phyloP scores from a whole-genome alignment of 441 rosid genomes.

The Gossypium davidsonii region DNA sequence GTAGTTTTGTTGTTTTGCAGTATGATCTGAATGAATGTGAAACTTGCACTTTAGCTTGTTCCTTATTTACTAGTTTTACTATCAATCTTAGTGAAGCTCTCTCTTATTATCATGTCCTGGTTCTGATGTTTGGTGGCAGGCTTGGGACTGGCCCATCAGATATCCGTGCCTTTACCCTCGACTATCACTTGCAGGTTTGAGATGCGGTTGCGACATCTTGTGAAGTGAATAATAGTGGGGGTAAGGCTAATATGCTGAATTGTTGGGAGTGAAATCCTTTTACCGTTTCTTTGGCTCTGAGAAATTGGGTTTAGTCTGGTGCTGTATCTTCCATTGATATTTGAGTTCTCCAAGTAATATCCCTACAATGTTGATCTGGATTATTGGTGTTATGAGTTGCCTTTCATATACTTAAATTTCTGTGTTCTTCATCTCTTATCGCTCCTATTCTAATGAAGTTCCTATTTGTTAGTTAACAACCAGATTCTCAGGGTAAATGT shows the following conservation, averaged over 20 bases:
- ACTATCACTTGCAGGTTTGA: constrained; percentile 70
- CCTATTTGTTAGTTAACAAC: not conserved
- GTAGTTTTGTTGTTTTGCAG: not conserved
- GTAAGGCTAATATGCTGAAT: not conserved
- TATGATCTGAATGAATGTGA: not conserved
- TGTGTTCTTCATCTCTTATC: not conserved
- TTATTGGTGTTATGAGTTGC: not conserved
- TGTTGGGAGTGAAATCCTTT: not conserved
- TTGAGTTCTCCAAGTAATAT: not conserved
- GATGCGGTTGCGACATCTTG: not conserved
- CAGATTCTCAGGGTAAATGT: not conserved
- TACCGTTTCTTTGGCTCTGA: not conserved
- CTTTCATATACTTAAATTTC: not conserved
- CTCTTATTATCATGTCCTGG: not conserved
- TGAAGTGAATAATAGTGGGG: not conserved
- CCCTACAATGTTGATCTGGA: not conserved
- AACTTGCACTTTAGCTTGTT: not conserved
- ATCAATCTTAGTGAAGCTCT: constrained; percentile 1
- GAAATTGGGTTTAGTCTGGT: not conserved
- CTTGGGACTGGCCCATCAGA: constrained; percentile 91
- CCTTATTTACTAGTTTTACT: not conserved
- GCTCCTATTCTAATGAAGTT: not conserved
- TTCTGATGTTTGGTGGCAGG: constrained; percentile 38
- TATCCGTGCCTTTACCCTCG: constrained; percentile 67
- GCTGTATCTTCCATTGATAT: not conserved